phyloP scores from a whole-genome alignment of 768 basidiomycete genomes.

The Scleroderma bovista region DNA sequence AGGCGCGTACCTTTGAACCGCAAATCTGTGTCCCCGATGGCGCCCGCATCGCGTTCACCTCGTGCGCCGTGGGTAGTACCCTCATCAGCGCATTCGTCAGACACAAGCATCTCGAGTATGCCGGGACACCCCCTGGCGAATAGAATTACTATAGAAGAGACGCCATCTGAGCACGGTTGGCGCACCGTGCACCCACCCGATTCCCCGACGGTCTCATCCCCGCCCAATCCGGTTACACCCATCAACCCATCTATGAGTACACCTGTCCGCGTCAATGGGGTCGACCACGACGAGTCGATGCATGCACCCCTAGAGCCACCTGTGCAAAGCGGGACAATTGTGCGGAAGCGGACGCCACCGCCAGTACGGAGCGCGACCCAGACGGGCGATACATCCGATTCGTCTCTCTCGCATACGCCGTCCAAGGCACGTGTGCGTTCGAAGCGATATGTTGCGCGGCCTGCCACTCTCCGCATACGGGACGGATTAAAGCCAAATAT shows the following conservation, averaged over 20 bases:
- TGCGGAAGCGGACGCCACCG: conserved; percentile 37
- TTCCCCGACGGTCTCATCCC: conserved; percentile 26
- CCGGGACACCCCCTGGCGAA: conserved; percentile 12
- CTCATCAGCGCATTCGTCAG: conserved; percentile 40
- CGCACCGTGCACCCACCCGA: conserved; percentile 26
- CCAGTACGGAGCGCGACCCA: conserved; percentile 10
- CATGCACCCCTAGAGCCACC: conserved; percentile 22
- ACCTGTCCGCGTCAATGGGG: conserved; percentile 26
- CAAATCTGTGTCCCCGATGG: conserved; percentile 68
- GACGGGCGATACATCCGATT: conserved; percentile 40
- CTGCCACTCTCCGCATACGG: conserved; percentile 44
- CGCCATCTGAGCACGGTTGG: conserved; percentile 26
- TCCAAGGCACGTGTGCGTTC: conserved; percentile 41
- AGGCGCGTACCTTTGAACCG: conserved; percentile 61
- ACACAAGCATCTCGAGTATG: conserved; percentile 31
- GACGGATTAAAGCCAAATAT: conserved; percentile 14
- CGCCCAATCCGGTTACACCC: conserved; percentile 31
- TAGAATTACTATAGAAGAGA: conserved; percentile 17
- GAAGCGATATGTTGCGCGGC: conserved; percentile 44
- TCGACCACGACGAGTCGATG: conserved; percentile 22
- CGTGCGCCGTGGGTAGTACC: conserved; percentile 33
- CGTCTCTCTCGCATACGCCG: conserved; percentile 34
- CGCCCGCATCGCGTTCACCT: conserved; percentile 41
- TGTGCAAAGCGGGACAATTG: conserved; percentile 22
- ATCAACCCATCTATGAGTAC: conserved; percentile 9